Evolutionary conservation across 495 filamentous ascomycete species (phyloP).

Genomic region (Penicillium paxilli): DNA sequence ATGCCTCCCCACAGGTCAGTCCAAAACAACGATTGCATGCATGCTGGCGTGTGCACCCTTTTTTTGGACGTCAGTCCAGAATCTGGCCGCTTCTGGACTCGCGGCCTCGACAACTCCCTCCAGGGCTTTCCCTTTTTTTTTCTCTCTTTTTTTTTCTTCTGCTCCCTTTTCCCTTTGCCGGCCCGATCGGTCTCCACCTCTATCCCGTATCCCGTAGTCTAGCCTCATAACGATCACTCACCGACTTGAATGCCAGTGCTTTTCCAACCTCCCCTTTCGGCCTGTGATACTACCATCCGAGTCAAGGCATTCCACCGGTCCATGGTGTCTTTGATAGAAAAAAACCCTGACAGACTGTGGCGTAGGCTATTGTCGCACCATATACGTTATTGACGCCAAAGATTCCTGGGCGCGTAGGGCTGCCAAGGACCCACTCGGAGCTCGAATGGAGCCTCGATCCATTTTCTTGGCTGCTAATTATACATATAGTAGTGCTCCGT

Average conservation of each 20-base stretch:
- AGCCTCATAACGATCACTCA: no score
- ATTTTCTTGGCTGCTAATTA: background rate
- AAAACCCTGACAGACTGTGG: constrained; percentile 2
- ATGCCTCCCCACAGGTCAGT: no score
- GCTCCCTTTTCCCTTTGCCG: background rate
- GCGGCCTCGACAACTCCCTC: background rate
- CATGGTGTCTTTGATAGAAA: background rate
- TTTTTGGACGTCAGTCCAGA: background rate
- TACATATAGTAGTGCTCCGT: background rate
- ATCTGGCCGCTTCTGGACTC: background rate
- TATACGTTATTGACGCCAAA: constrained; percentile 5
- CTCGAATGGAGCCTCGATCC: background rate
- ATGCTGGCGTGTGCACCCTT: background rate
- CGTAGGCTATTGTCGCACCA: constrained; percentile 22
- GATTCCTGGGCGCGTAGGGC: constrained; percentile 4
- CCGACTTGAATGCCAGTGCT: background rate
- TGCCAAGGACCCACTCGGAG: constrained; percentile 10
- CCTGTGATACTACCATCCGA: background rate
- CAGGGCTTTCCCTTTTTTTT: no score
- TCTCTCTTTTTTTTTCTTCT: background rate
- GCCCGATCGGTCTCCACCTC: constrained; percentile 1
- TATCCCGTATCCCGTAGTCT: background rate
- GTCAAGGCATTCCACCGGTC: background rate
- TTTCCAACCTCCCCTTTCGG: background rate
- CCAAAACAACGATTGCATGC: constrained; percentile 1